These are phyloP conservation scores for Blastobotrys petasosporus DNA, from an alignment of 1,139 yeast genomes.

Conservation along the genomic window DNA sequence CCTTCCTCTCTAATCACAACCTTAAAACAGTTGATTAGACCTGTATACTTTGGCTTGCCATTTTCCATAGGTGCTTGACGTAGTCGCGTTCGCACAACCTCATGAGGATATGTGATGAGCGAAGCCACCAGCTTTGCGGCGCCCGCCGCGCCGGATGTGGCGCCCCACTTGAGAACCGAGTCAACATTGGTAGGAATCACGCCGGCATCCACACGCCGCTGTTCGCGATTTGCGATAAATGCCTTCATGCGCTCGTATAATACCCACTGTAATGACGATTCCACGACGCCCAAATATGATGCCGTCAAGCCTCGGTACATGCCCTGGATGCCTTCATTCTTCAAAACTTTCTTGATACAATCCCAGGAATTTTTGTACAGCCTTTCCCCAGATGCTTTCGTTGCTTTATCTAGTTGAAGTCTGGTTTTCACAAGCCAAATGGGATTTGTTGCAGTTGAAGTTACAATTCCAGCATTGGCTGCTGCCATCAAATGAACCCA, in stretches of 20 bases:
- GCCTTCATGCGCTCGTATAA: constrained; percentile 90
- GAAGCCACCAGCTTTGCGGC: constrained; percentile 93
- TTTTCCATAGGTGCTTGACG: constrained; percentile 87
- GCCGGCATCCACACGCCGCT: constrained; percentile 40
- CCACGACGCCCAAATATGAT: constrained; percentile 88
- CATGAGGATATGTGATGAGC: constrained; percentile 92
- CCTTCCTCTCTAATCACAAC: constrained; percentile 89
- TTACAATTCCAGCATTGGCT: constrained; percentile 88
- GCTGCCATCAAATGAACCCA: constrained; percentile 86
- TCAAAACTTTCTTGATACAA: constrained; percentile 64
- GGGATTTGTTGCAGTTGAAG: constrained; percentile 99
- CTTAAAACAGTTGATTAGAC: constrained; percentile 79
- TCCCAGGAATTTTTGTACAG: constrained; percentile 81
- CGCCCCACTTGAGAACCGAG: constrained; percentile 80
- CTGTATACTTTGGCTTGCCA: constrained; percentile 83
- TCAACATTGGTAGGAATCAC: constrained; percentile 48
- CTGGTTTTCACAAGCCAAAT: constrained; percentile 97
- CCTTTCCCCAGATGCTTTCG: constrained; percentile 42
- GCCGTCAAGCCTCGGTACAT: constrained; percentile 88
- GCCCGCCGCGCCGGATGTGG: constrained; percentile 97
- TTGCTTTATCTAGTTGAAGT: constrained; percentile 71
- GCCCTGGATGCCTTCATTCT: constrained; percentile 72
- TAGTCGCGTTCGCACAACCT: constrained; percentile 89
- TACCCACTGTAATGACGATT: constrained; percentile 94
- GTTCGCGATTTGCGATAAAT: constrained; percentile 53